phyloP scores from a whole-genome alignment of 1,139 yeast species.

The Yamadazyma atmosphaerica region DNA sequence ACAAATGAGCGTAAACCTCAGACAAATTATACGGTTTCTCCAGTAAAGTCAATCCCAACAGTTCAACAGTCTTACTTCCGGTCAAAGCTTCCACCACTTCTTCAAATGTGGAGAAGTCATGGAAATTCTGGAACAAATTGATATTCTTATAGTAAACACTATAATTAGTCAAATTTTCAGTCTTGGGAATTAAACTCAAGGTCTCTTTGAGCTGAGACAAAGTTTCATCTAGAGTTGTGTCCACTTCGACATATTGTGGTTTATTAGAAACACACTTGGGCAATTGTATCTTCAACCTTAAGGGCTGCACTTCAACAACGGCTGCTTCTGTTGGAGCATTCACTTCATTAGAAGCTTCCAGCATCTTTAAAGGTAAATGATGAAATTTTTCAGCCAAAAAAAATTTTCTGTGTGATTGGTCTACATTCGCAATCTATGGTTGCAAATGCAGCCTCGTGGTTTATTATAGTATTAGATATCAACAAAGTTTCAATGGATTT shows the following conservation, averaged over 20 bases:
- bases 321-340: neutral
- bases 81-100: constrained; percentile 28
- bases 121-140: constrained; percentile 31
- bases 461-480: no score
- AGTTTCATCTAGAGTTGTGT: constrained; percentile 41
- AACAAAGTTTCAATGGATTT: no score
- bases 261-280: constrained; percentile 29
- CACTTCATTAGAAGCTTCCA: neutral
- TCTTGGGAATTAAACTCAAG: constrained; percentile 52
- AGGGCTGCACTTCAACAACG: neutral
- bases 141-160: constrained; percentile 41
- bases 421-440: no score
- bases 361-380: neutral
- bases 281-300: constrained; percentile 22
- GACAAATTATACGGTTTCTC: constrained; percentile 43
- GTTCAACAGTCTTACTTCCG: constrained; percentile 16
- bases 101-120: constrained; percentile 34
- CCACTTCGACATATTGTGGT: constrained; percentile 14
- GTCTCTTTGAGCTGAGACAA: constrained; percentile 61
- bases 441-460: no score
- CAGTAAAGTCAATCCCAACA: constrained; percentile 20
- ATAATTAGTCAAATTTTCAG: constrained; percentile 64
- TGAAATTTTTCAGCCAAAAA: neutral
- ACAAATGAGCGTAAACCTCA: constrained; percentile 39
- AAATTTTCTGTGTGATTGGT: no score